These are phyloP conservation scores for Trypanosomatidae sp. DNA, from an alignment of 208 protist species.

Conservation along the genomic window DNA sequence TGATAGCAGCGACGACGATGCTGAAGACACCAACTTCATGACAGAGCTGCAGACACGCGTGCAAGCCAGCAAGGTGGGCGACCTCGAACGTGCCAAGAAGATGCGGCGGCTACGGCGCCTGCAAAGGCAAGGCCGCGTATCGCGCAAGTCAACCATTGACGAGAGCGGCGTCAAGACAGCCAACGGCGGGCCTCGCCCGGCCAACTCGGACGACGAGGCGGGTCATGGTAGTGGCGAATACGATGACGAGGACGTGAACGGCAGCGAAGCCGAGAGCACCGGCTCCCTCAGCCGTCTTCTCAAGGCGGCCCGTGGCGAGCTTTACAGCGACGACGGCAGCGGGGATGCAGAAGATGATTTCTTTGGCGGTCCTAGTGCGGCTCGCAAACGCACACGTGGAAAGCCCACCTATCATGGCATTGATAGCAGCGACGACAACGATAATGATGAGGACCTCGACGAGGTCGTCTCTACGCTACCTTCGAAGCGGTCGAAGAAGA, in stretches of 20 bases:
- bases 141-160: slow-evolving; percentile 64
- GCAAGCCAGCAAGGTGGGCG: slow-evolving; percentile 35
- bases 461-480: not conserved
- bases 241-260: slow-evolving; percentile 24
- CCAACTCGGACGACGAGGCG: slow-evolving; percentile 15
- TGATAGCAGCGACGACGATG: slow-evolving; percentile 13
- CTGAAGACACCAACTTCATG: slow-evolving; percentile 40
- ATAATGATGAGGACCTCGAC: slow-evolving; percentile 10
- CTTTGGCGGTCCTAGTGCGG: not conserved
- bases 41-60: slow-evolving; percentile 56
- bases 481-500: slow-evolving; percentile 12
- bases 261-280: slow-evolving; percentile 25
- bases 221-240: slow-evolving; percentile 27
- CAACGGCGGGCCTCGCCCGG: slow-evolving; percentile 19
- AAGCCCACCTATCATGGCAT: slow-evolving; percentile 23
- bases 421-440: slow-evolving; percentile 31
- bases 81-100: slow-evolving; percentile 71
- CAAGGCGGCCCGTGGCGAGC: slow-evolving; percentile 19
- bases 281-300: slow-evolving; percentile 29
- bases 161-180: slow-evolving; percentile 38
- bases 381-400: slow-evolving; percentile 16
- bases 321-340: slow-evolving; percentile 32
- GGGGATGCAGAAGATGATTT: slow-evolving; percentile 23
- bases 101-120: slow-evolving; percentile 77
- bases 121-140: slow-evolving; percentile 62